A percentile compares a stretch with the other conserved stretches of the same genome.
phyloP scores from a whole-genome alignment of 331 rosid species.

The Acacia concinna region DNA sequence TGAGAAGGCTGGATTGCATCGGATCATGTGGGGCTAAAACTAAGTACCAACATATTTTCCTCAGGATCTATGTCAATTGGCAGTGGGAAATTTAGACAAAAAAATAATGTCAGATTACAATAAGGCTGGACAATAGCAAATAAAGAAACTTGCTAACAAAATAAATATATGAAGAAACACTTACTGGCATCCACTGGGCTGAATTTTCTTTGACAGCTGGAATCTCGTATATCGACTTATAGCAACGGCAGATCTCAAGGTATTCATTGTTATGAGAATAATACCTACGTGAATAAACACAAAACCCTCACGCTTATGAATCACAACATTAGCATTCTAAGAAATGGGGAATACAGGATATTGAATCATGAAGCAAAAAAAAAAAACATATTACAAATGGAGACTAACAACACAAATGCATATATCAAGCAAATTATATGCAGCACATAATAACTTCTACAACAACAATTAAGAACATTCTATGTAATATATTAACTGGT shows the following conservation, averaged over 20 bases:
- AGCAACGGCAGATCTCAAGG: conserved; percentile 96
- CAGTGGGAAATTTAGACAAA: conserved; percentile 22
- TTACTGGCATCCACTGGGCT: conserved; percentile 76
- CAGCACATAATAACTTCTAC: not conserved
- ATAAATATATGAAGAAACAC: conserved; percentile 8
- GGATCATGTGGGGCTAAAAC: conserved; percentile 88
- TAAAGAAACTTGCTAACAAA: not conserved
- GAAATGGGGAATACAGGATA: conserved; percentile 1
- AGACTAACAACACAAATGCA: not conserved
- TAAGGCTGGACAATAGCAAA: not conserved
- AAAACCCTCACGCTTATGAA: not conserved
- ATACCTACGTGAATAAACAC: conserved; percentile 51
- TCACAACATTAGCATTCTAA: not conserved
- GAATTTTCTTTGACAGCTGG: conserved; percentile 84
- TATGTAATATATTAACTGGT: not conserved
- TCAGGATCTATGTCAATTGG: conserved; percentile 57
- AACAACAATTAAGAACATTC: not conserved
- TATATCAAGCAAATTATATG: not conserved
- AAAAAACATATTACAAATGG: not conserved
- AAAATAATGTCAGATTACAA: not conserved
- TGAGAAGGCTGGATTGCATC: conserved; percentile 96
- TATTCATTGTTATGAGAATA: conserved; percentile 81
- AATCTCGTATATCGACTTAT: conserved; percentile 83
- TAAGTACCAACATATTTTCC: conserved; percentile 97
- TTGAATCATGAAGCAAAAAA: not conserved